Evolutionary conservation across 176 grass and related monocot genomes (phyloP), one percentile per base, ranked within the genome.

Genomic region (Eleusine indica): DNA sequence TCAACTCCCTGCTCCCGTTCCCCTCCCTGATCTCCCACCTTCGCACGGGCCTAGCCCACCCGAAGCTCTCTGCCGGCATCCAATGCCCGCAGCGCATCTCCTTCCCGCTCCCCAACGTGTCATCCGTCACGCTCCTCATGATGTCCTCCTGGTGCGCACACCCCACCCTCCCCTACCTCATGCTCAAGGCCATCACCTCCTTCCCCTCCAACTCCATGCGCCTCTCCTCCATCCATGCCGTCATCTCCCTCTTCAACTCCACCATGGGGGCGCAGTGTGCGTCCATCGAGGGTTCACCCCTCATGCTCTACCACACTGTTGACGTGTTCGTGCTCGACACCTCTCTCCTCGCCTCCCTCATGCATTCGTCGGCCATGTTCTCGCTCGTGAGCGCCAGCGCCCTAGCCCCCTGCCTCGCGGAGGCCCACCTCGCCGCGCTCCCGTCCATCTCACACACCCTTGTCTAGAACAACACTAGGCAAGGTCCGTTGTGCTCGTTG

Each of bases 121-220:
- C 94, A 9, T 88, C 95, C 48, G 86, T 87, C 0, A 57, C 88
- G 41, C 92, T 98, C 41, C 95, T 98, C 88, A 90, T 95, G 17
- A 98, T 98, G 95, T 90, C 95, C 11, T 94, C 90, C 25, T 94
- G 90, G 90, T 95, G 92, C 62, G 75, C 89, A 12, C 81, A 89
- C 73, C 87, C 92, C 0, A 87, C 87, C 28, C 95, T 98, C 16
- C 95, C 95, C 72, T 98, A 95, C 82, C 82, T 98, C 39, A 86
- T 77, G 17, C 90, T 98, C 84, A 98, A 98, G 25, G 79, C 88
- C 63, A 85, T 95, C 85, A 95, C 95, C 79, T 92, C 90, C 66
- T 98, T 98, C 79, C 92, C 95, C 11, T 58, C 80, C 84, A 94
- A 87, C 89, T 70, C 89, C 56, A 68, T 89, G 13, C 86, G 77